Base-by-base conservation (phyloP, 2,329 filamentous ascomycete genomes). In the Paracamarosporium sp. region DNA sequence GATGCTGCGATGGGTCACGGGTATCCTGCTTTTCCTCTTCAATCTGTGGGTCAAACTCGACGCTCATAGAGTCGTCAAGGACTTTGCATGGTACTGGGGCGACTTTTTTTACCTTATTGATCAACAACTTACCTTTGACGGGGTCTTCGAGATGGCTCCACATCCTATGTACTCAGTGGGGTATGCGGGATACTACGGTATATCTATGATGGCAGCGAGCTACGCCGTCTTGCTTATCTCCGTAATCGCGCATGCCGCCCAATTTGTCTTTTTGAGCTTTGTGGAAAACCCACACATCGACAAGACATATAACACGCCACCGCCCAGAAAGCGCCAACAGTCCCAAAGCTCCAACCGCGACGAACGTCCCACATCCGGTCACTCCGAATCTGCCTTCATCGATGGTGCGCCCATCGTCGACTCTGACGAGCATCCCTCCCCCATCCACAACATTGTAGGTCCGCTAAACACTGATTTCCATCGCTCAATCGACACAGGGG, bases 81-180 rank as follows among this genome's bases (percentile, higher is more conserved):
- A 99, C 79, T 99, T 93, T 80, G 95, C 95, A 27, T 99, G 95
- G 95, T 99, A 98, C 79, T 99, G 95, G 95, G 95, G 95, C 60
- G 95, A 99, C 78, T 98, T 98, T 80, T 99, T 98, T 83, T 99
- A 93, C 79, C 88, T 99, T 72, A 92, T 99, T 76, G 95, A 99
- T 78, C 93, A 98, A 80, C 92, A 97, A 73, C 83, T 99, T 75
- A 98, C 93, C 48, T 99, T 99, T 77, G 95, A 99, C 74, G 95
- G 95, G 55, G 95, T 99, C 62, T 99, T 98, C 75, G 95, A 99
- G 80, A 96, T 99, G 89, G 95, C 95, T 20, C 95, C 95, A 30
- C 95, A 98, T 75, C 94, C 94, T 62, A 98, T 98, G 94, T 98
- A 98, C 80, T 97, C 93, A 54, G 94, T 98, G 70, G 95, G 95